Base-by-base conservation (phyloP, 2,329 filamentous ascomycete genomes). In the Fusarium anguioides region DNA sequence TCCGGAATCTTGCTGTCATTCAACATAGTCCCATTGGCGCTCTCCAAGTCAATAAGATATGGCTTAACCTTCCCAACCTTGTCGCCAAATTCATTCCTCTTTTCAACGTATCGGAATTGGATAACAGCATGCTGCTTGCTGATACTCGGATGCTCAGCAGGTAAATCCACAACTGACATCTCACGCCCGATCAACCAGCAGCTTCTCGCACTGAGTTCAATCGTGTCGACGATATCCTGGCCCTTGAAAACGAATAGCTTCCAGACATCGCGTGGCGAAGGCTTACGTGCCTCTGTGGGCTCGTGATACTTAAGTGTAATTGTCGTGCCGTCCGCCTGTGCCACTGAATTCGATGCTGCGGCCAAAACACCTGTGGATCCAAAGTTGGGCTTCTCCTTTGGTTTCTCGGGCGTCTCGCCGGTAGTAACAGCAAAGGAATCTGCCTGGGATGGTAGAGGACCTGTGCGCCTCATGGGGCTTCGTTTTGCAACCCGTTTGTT, bases 111-210 rank as follows among this genome's bases (percentile, higher is more conserved):
- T 35, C 96, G 89, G 74, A 99, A 99, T 76, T 99, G 96, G 40
- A 99, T 86, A 10, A 94, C 96, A 1, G 95, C 95, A 77, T 99
- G 96, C 79, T 99, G 96, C 78, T 96, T 96, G 77, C 93, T 97
- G 74, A 94, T 89, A 78, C 93, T 97, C 1, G 94, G 94, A 75
- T 99, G 95, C 75, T 97, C 93, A 9, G 96, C 87, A 4, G 88
- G 82, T 57, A 97, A 83, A 76, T 99, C 96, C 4, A 92, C 93
- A 5, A 99, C 90, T 7, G 90, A 82, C 51, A 86, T 78, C 72
- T 97, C 94, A 44, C 94, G 86, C 1, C 96, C 96, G 10, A 97
- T 82, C 23, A 99, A 82, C 96, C 96, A 99, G 81, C 93, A 97
- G 74, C 91, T 96, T 61, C 93, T 89, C 55, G 84, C 80, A 58